A percentile compares a stretch with the other conserved stretches of the same genome.
These are phyloP conservation scores for Astrothelium macrocarpum DNA, from an alignment of 495 filamentous ascomycete genomes.

Conservation along the genomic window DNA sequence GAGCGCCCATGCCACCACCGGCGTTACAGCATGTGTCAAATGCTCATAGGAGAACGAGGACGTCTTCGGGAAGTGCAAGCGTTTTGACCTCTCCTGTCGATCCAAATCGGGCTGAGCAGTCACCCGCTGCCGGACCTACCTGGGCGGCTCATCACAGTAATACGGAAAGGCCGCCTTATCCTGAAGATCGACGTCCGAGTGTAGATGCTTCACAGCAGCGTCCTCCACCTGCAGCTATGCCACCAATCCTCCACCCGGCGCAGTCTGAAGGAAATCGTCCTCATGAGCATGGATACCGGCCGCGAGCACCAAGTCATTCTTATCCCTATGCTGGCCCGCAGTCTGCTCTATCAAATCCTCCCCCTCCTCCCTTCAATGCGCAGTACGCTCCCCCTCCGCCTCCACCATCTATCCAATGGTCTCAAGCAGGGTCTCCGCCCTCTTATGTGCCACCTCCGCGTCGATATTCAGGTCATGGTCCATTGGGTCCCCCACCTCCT, in stretches of 20 bases:
- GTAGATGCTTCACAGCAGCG: background rate
- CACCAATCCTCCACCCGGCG: background rate
- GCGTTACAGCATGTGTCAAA: background rate
- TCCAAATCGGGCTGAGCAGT: background rate
- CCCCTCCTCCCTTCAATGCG: background rate
- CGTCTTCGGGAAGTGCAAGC: background rate
- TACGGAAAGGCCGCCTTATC: background rate
- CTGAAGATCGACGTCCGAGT: background rate
- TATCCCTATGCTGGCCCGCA: background rate
- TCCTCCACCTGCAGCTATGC: background rate
- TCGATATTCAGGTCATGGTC: background rate
- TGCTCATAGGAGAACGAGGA: background rate
- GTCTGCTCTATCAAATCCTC: slow-evolving; percentile 15
- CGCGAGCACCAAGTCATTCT: background rate
- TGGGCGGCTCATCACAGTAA: background rate
- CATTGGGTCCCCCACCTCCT: background rate
- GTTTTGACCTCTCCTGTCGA: background rate
- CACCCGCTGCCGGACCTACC: background rate
- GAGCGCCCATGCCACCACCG: background rate
- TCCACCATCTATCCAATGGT: background rate
- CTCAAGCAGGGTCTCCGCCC: background rate
- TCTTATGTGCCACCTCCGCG: background rate
- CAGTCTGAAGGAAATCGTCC: background rate
- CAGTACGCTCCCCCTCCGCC: background rate
- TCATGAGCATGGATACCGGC: background rate